Evolutionary conservation across 305 asterid species (phyloP), one percentile per base, ranked within the genome.

Genomic region (Andrographis paniculata): DNA sequence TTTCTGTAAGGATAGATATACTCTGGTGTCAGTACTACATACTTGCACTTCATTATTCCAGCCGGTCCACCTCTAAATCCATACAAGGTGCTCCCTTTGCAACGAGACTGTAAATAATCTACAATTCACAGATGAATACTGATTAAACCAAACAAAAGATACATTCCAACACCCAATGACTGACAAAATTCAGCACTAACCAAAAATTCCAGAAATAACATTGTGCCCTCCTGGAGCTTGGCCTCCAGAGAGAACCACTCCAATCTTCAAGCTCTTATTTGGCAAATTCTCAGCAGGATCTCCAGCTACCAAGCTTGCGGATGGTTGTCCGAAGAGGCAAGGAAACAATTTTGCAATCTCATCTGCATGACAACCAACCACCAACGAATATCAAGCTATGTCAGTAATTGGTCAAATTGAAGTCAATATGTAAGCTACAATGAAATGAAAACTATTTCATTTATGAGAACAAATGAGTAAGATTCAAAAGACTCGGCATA

Each of bases 161-260:
- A 36, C 14, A 45, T 16, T 50, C 12, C 38, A 46, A 23, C 21
- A 20, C 8, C 31, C 14, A 17, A 57, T 20, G 33, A 8, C 20
- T 36, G 19, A 48, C 14, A 47, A 48, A 19, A 61, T 41, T 33
- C 44, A 33, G 33, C 9, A 17, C 84, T 69, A 19, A 83, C 96
- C 99, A 42, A 77, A 87, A 55, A 91, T 87, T 68, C 99, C 99
- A 20, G 95, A 83, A 46, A 91, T 91, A 50, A 91, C 99, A 69
- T 91, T 91, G 73, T 91, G 99, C 21, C 99, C 99, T 52, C 99
- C 99, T 0, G 96, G 99, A 50, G 99, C 99, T 68, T 91, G 99
- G 45, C 99, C 99, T 60, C 99, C 99, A 18, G 96, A 91, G 51
- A 86, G 65, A 58, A 91, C 99, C 36, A 86, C 94, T 2, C 99